Base-by-base conservation (phyloP, 768 basidiomycete genomes). In the Kwoniella heveanensis region DNA sequence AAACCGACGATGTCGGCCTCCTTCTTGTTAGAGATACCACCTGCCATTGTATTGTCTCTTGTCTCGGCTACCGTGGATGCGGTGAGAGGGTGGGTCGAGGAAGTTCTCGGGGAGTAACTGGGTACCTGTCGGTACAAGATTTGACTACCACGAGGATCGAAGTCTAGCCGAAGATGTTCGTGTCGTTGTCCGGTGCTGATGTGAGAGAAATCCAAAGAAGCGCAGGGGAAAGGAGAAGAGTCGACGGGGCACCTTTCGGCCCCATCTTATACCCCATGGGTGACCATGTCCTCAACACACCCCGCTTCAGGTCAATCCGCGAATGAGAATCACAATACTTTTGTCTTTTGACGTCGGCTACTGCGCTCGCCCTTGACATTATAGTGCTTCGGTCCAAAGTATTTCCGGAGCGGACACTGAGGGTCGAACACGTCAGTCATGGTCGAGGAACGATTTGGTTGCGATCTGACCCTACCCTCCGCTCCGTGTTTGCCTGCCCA, bases 1-100 rank as follows among this genome's bases (percentile, higher is more conserved):
- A 67, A 49, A 53, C 68, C 65, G 27, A 67, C 46, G 9, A 60
- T 24, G 29, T 52, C 24, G n/a, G 37, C 22, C 26, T 56, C 53
- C 22, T 54, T 62, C 48, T 55, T 62, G 21, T 22, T 47, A 27
- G 30, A 32, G 13, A 25, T 60, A 12, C 24, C 50, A 51, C 58
- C 58, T 52, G 24, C 58, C 50, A 60, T 60, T 13, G 48, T 51
- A 48, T 10, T 19, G 15, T 13, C 7, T 32, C 7, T 32, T 13
- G 32, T 32, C 7, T 32, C 39, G 39, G 3, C 4, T 10, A n/a
- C 22, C 37, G 39, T 44, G n/a, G 13, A 36, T 44, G 9, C 27
- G 13, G 26, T 27, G 37, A n/a, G n/a, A n/a, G n/a, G 17, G 52
- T n/a, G 27, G 24, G 52, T 36, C 22, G 30, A 30, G 29, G 22